phyloP scores from a whole-genome alignment of 345 rosid species.

The Brassica incana region DNA sequence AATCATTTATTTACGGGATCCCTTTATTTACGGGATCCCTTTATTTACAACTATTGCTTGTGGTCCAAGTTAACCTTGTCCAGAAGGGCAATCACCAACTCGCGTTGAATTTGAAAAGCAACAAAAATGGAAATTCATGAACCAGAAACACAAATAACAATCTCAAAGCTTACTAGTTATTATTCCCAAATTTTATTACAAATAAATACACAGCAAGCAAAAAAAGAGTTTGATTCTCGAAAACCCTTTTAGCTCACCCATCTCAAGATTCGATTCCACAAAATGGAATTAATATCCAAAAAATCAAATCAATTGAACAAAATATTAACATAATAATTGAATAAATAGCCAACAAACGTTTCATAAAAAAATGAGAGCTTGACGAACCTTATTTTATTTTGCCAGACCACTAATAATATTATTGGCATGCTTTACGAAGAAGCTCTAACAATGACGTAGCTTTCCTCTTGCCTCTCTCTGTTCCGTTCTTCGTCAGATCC shows the following conservation, averaged over 20 bases:
- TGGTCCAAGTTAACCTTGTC: background rate
- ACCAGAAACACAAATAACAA: background rate
- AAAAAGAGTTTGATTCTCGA: slow-evolving; percentile 34
- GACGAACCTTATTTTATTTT: slow-evolving; percentile 12
- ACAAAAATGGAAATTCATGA: background rate
- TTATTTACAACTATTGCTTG: background rate
- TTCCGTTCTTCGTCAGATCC: slow-evolving; percentile 34
- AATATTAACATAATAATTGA: slow-evolving; percentile 32
- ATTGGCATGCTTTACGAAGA: slow-evolving; percentile 50
- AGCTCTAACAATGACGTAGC: slow-evolving; percentile 53
- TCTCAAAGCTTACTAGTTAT: background rate
- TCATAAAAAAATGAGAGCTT: slow-evolving; percentile 25
- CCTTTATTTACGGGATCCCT: too few relatives aligned
- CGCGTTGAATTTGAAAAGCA: too few relatives aligned
- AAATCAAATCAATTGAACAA: slow-evolving; percentile 27
- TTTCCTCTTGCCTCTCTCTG: slow-evolving; percentile 41
- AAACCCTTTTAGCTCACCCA: slow-evolving; percentile 19
- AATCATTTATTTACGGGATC: background rate
- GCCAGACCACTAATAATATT: slow-evolving; percentile 16
- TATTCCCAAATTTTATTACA: background rate
- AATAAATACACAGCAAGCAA: slow-evolving; percentile 29
- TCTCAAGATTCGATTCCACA: slow-evolving; percentile 23
- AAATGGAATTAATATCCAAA: slow-evolving; percentile 20
- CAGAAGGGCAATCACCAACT: background rate
- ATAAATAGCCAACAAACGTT: slow-evolving; percentile 19